Evolutionary conservation across 2,329 filamentous ascomycete genomes (phyloP).

Genomic region (Aspergillus sp.): DNA sequence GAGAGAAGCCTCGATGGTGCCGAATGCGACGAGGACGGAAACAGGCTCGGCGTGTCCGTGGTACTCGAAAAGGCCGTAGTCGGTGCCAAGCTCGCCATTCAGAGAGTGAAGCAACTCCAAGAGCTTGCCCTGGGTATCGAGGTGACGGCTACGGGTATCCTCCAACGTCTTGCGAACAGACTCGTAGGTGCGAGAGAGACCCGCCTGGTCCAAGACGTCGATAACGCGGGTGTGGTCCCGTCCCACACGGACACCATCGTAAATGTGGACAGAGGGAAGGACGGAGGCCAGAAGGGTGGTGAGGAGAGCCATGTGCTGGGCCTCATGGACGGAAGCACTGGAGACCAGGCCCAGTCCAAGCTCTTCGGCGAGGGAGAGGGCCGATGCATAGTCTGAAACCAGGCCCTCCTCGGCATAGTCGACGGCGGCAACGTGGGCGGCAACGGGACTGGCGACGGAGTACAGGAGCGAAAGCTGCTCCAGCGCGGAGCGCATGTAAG

Average conservation of each 20-base stretch:
- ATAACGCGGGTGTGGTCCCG: constrained; percentile 80
- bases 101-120: constrained; percentile 69
- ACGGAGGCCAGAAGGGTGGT: constrained; percentile 76
- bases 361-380: constrained; percentile 81
- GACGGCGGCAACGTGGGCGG: constrained; percentile 85
- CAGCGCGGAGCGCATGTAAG: constrained; percentile 75
- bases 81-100: constrained; percentile 89
- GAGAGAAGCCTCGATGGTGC: constrained; percentile 84
- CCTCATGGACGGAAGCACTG: constrained; percentile 83
- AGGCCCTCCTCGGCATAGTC: constrained; percentile 76
- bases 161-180: constrained; percentile 62
- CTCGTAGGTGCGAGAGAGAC: constrained; percentile 68
- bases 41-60: constrained; percentile 77
- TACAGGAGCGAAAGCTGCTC: constrained; percentile 93
- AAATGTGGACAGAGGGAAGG: constrained; percentile 81
- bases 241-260: constrained; percentile 80
- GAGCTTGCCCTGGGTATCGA: constrained; percentile 71
- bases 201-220: constrained; percentile 72
- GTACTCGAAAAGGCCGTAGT: constrained; percentile 94
- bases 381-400: constrained; percentile 81
- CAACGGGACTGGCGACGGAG: constrained; percentile 86
- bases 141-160: constrained; percentile 65
- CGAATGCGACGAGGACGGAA: constrained; percentile 85
- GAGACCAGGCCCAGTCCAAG: constrained; percentile 82
- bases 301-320: constrained; percentile 93